phyloP scores from a whole-genome alignment of 352 stramenopile genomes.

The Blastocystis sp. region DNA sequence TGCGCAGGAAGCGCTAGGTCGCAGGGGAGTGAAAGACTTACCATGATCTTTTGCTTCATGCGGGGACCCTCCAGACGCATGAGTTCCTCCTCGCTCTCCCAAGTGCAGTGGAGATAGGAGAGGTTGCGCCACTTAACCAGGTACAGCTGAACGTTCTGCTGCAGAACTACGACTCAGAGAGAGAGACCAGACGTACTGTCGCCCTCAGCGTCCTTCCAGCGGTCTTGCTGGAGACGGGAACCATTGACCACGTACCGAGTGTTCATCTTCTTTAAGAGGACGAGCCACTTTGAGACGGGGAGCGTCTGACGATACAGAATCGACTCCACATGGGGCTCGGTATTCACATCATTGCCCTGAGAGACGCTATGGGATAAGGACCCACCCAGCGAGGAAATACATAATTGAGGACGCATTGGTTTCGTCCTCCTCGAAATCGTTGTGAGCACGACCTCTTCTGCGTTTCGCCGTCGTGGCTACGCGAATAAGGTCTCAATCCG shows the following conservation, averaged over 20 bases:
- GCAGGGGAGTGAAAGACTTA: not conserved
- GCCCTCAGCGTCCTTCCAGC: not conserved
- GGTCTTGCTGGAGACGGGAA: constrained; percentile 17
- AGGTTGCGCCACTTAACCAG: constrained; percentile 78
- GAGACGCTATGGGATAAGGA: not conserved
- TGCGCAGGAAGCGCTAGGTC: constrained; percentile 32
- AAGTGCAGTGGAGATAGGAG: constrained; percentile 77
- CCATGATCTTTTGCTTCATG: constrained; percentile 56
- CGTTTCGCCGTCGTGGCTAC: not conserved
- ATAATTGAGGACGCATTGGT: constrained; percentile 31
- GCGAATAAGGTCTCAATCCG: not conserved
- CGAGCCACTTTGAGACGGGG: constrained; percentile 8
- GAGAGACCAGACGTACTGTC: not conserved
- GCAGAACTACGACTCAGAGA: not conserved
- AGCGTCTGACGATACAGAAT: constrained; percentile 45
- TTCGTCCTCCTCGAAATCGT: not conserved
- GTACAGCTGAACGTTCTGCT: constrained; percentile 66
- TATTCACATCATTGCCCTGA: constrained; percentile 13
- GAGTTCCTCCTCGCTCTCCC: constrained; percentile 73
- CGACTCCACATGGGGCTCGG: constrained; percentile 2
- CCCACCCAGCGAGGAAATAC: not conserved
- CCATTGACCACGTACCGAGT: constrained; percentile 33
- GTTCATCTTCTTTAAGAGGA: constrained; percentile 34
- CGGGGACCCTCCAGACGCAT: constrained; percentile 19
- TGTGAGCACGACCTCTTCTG: not conserved